phyloP scores from a whole-genome alignment of 1,139 yeast species.

The Arxiozyma slooffiae region DNA sequence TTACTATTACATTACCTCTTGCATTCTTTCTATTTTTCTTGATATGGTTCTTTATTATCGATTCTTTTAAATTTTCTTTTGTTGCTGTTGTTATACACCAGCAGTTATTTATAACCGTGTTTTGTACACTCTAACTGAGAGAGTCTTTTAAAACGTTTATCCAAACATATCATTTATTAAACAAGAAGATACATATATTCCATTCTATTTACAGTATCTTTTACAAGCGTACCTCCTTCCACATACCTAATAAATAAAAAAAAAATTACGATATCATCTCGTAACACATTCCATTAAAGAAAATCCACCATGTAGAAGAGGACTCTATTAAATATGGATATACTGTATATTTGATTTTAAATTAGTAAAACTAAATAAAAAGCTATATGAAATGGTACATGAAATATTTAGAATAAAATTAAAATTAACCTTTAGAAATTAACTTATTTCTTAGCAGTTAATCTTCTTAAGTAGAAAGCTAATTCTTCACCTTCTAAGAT shows the following conservation, averaged over 20 bases:
- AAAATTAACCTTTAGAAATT: slow-evolving; percentile 11
- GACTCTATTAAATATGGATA: neutral
- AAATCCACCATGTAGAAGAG: neutral
- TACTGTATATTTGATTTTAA: slow-evolving; percentile 3
- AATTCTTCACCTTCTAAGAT: slow-evolving; percentile 99
- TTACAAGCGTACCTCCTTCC: no score
- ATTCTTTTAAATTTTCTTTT: neutral
- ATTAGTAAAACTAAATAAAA: slow-evolving; percentile 5
- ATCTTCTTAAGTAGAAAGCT: slow-evolving; percentile 99
- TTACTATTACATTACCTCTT: neutral
- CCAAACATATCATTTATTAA: neutral
- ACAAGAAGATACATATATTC: no score
- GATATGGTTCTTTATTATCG: neutral
- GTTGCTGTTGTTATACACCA: neutral
- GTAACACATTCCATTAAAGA: no score
- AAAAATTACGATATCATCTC: neutral
- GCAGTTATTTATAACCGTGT: neutral
- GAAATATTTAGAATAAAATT: slow-evolving; percentile 5
- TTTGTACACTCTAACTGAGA: no score
- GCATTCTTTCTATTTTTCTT: neutral
- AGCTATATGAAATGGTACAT: slow-evolving; percentile 9
- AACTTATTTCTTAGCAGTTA: slow-evolving; percentile 92
- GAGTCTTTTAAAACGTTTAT: no score
- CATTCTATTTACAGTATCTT: neutral
- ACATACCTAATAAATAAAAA: no score